Percentiles rank a stretch among this genome's conserved stretches.
Conservation (phyloP, 1,284 basidiomycete species). For the Inonotus obliquus region DNA sequence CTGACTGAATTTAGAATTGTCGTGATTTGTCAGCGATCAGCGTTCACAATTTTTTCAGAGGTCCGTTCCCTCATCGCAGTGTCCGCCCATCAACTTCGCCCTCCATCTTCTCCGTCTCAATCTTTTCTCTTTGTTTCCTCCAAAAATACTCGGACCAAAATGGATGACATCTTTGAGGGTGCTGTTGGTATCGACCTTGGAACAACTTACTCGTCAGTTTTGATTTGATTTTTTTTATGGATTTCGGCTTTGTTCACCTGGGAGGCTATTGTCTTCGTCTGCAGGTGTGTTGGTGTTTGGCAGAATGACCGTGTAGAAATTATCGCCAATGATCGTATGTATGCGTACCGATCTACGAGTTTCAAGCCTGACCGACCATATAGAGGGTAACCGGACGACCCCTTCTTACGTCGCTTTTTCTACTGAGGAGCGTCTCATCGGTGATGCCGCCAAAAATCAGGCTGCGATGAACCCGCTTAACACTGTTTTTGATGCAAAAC, state of each 20-base stretch:
- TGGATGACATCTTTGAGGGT: constrained; percentile 94
- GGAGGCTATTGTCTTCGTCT: constrained; percentile 7
- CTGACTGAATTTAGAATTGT: not conserved
- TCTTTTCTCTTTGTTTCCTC: constrained; percentile 23
- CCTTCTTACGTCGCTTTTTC: constrained; percentile 99
- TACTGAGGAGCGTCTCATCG: constrained; percentile 95
- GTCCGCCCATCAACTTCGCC: constrained; percentile 2
- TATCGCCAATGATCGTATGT: constrained; percentile 92
- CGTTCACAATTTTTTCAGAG: constrained; percentile 34
- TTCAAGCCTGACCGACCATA: constrained; percentile 19
- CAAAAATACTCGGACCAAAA: constrained; percentile 48
- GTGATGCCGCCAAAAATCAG: constrained; percentile 98
- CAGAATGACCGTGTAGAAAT: constrained; percentile 99
- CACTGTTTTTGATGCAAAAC: constrained; percentile 96
- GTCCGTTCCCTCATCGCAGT: constrained; percentile 18
- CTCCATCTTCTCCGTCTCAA: constrained; percentile 23
- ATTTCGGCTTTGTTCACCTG: not conserved
- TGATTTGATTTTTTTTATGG: constrained; percentile 22
- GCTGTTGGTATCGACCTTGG: constrained; percentile 94
- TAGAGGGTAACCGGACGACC: constrained; percentile 98
- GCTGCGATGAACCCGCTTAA: constrained; percentile 94
- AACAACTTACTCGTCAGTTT: constrained; percentile 81
- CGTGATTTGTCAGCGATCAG: constrained; percentile 17
- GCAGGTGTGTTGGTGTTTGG: constrained; percentile 93
- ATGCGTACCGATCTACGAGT: constrained; percentile 6